A percentile compares a stretch with the other conserved stretches of the same genome.
These are phyloP conservation scores for Russula abietina DNA, from an alignment of 768 basidiomycete genomes.

Conservation along the genomic window DNA sequence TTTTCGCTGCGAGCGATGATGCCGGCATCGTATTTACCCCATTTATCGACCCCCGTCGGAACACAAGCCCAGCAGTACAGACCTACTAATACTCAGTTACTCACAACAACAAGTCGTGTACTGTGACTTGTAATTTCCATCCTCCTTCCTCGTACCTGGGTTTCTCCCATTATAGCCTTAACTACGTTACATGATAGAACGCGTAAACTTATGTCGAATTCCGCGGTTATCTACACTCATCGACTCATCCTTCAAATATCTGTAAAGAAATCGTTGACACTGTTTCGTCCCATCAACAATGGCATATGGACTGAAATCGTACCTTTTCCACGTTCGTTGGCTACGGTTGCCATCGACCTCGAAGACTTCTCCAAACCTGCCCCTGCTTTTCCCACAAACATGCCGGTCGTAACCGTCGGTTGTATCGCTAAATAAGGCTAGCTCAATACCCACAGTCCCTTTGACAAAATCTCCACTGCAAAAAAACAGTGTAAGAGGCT, in stretches of 20 bases:
- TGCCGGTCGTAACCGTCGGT: background rate
- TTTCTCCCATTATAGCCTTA: background rate
- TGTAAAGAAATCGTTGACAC: background rate
- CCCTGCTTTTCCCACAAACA: background rate
- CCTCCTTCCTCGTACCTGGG: background rate
- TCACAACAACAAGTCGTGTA: background rate
- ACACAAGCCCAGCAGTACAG: background rate
- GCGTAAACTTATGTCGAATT: background rate
- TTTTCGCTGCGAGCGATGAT: background rate
- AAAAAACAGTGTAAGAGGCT: background rate
- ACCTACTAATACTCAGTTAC: background rate
- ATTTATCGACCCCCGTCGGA: conserved; percentile 21
- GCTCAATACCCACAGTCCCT: background rate
- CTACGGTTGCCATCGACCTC: background rate
- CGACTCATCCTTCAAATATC: background rate
- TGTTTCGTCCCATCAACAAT: too few species aligned
- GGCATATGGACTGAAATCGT: too few species aligned
- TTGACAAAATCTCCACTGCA: background rate
- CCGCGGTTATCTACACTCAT: background rate
- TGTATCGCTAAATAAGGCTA: background rate
- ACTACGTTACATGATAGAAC: background rate
- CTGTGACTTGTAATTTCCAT: background rate
- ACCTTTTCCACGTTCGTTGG: too few species aligned
- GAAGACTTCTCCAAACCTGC: background rate
- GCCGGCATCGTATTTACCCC: background rate